A percentile compares a stretch with the other conserved stretches of the same genome.
Evolutionary conservation across 306 rosid species (phyloP).

Genomic region (Delonix regia): DNA sequence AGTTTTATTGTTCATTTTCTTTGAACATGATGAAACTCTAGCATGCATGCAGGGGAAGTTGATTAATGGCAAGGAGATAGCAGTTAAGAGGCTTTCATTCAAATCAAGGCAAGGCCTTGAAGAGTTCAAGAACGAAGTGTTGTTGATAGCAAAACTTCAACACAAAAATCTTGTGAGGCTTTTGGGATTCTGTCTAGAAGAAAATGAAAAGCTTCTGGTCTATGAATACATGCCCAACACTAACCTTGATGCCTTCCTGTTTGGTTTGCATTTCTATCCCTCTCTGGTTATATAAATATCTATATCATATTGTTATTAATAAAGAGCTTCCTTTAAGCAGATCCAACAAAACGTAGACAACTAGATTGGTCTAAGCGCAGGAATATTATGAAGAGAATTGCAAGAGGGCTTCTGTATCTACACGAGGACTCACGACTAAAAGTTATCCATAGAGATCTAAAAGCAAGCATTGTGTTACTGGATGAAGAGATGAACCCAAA

Average conservation of each 20-base stretch:
- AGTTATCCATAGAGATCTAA: slow-evolving; percentile 49
- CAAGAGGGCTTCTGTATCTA: slow-evolving; percentile 51
- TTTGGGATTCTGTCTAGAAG: slow-evolving; percentile 44
- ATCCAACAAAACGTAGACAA: slow-evolving; percentile 16
- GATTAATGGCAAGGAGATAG: slow-evolving; percentile 39
- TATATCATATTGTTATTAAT: background rate
- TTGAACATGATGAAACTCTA: background rate
- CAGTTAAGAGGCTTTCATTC: slow-evolving; percentile 41
- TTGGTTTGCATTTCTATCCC: slow-evolving; percentile 31
- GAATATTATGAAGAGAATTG: slow-evolving; percentile 43
- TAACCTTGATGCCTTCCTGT: slow-evolving; percentile 31
- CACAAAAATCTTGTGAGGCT: slow-evolving; percentile 49
- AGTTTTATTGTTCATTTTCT: background rate
- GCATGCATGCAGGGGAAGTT: slow-evolving; percentile 36
- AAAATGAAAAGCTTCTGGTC: slow-evolving; percentile 44
- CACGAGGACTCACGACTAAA: slow-evolving; percentile 52
- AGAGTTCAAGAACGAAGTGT: slow-evolving; percentile 37
- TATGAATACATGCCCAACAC: slow-evolving; percentile 49
- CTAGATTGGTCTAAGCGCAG: slow-evolving; percentile 13
- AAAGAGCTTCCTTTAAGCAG: slow-evolving; percentile 2
- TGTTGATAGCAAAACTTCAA: slow-evolving; percentile 41
- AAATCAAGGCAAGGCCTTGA: slow-evolving; percentile 32
- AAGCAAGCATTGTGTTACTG: slow-evolving; percentile 48
- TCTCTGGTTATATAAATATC: background rate
- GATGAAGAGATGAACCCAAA: slow-evolving; percentile 49